Base-by-base conservation (phyloP, 140 eudicot species). In the Erigeron philadelphicus region DNA sequence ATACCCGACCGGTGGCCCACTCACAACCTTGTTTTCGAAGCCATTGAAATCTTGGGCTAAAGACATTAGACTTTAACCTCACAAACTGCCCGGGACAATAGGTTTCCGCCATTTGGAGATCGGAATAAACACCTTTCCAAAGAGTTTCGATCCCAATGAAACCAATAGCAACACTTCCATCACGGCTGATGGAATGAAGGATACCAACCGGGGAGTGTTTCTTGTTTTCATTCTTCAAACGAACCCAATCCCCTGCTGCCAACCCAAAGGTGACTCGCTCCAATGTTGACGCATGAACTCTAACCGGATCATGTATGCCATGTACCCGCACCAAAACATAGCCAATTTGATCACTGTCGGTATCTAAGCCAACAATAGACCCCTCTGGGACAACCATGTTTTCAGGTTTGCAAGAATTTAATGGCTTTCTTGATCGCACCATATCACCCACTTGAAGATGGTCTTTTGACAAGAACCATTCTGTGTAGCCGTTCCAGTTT, bases 161-260 rank as follows among this genome's bases (percentile, higher is more conserved):
- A 19, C 86, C 98, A 45, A 81, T 81, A 11, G 87, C 57, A 9
- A 85, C 88, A 43, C 48, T 75, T 75, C 95, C 95, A 67, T 89
- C 95, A 38, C 95, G 93, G 69, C 54, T 43, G 44, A 93, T 71
- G 10, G 88, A 81, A 57, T 93, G 95, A 56, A 93, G 88, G 55
- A 93, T 77, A 41, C 96, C 98, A 25, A 89, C 84, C 0, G 86
- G 88, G 0, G 98, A 92, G 49, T 92, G 95, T 71, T 81, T 78
- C 69, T 82, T 88, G 53, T 80, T 82, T 50, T 84, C 89, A 6
- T 72, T 82, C 75, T 85, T 82, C 66, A 92, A 67, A 40, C 93
- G 88, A 8, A 92, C 87, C 98, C 98, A 92, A 63, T 92, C 95
- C n/a, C 95, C 95, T 45, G 95, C 83, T 25, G 96, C 86, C 48